These are phyloP conservation scores for Lactarius evosmus DNA, from an alignment of 768 basidiomycete genomes.

Conservation along the genomic window DNA sequence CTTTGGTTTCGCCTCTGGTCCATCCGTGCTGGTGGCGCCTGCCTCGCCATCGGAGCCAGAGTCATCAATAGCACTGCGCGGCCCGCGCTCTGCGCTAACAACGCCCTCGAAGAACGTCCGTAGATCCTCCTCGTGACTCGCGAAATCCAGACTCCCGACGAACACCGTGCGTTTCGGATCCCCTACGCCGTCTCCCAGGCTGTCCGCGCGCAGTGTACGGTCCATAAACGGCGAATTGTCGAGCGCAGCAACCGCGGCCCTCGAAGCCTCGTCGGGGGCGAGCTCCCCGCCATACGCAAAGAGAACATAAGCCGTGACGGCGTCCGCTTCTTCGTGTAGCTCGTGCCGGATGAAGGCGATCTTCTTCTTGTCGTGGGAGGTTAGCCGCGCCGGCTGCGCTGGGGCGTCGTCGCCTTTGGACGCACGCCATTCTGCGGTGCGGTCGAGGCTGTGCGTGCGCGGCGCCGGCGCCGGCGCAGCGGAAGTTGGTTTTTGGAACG, in stretches of 20 bases:
- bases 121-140: slow-evolving; percentile 85
- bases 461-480: slow-evolving; percentile 34
- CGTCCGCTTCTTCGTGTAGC: slow-evolving; percentile 72
- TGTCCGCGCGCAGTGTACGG: slow-evolving; percentile 76
- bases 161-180: slow-evolving; percentile 86
- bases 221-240: slow-evolving; percentile 75
- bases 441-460: slow-evolving; percentile 54
- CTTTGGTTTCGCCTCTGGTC: slow-evolving; percentile 37
- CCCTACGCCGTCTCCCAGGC: slow-evolving; percentile 44
- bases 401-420: slow-evolving; percentile 38
- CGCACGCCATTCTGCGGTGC: slow-evolving; percentile 56
- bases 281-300: slow-evolving; percentile 71
- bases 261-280: slow-evolving; percentile 72
- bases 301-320: slow-evolving; percentile 86
- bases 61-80: slow-evolving; percentile 38
- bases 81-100: slow-evolving; percentile 66
- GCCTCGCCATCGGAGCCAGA: slow-evolving; percentile 33
- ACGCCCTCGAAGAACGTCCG: slow-evolving; percentile 82
- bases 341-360: slow-evolving; percentile 93
- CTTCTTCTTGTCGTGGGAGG: slow-evolving; percentile 83
- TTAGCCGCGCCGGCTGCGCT: slow-evolving; percentile 45
- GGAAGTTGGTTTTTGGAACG: slow-evolving; percentile 80
- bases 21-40: slow-evolving; percentile 31
- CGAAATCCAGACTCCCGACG: slow-evolving; percentile 92
- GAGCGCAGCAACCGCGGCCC: slow-evolving; percentile 50